Evolutionary conservation across 306 rosid species (phyloP).

Genomic region (Crotalaria pallida): DNA sequence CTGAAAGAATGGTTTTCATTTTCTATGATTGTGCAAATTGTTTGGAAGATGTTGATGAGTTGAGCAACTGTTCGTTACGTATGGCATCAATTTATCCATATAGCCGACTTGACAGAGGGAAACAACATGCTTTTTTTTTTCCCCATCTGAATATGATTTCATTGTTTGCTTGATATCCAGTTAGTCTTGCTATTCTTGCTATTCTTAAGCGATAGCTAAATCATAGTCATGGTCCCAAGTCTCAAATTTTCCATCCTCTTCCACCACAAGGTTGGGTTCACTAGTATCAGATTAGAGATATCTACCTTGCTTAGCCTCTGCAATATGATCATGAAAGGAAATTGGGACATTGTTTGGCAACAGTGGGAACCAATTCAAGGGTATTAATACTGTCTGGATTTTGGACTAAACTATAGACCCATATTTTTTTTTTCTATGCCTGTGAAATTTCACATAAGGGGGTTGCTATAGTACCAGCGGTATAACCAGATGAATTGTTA

Average conservation of each 20-base stretch:
- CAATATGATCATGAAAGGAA: constrained; percentile 8
- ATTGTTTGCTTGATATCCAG: constrained; percentile 47
- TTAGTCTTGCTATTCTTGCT: constrained; percentile 15
- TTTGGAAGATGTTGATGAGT: constrained; percentile 40
- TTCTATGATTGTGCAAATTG: constrained; percentile 32
- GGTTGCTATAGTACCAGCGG: no score
- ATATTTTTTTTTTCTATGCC: background rate
- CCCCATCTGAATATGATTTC: background rate
- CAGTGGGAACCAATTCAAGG: background rate
- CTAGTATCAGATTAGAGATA: constrained; percentile 24
- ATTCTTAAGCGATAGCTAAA: constrained; percentile 16
- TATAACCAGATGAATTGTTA: no score
- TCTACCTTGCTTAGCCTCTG: background rate
- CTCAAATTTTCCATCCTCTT: constrained; percentile 23
- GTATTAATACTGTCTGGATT: background rate
- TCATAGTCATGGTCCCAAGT: constrained; percentile 20
- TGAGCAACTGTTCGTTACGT: constrained; percentile 24
- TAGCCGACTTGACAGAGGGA: no score
- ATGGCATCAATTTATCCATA: no score
- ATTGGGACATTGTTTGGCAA: background rate
- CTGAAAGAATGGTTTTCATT: constrained; percentile 29
- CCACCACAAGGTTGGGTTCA: constrained; percentile 18
- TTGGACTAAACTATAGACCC: no score
- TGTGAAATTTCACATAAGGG: background rate
- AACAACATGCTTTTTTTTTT: no score